phyloP scores from a whole-genome alignment of 495 filamentous ascomycete genomes.

The Penicillium canariense region DNA sequence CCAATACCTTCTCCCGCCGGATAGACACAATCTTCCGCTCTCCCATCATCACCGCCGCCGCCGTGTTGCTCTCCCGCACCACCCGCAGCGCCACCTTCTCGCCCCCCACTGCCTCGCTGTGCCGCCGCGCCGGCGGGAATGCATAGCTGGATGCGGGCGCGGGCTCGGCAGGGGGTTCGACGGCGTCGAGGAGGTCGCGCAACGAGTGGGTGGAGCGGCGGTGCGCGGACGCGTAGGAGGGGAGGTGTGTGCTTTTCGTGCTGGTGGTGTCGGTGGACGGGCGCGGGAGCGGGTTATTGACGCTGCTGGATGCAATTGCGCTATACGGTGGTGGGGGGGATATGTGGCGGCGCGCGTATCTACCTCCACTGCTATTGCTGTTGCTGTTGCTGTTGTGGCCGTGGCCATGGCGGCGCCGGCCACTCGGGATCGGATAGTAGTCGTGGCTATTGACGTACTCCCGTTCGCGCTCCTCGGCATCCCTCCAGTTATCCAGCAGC shows the following conservation, averaged over 20 bases:
- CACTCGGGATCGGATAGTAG: not conserved
- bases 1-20: conserved; percentile 15
- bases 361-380: not conserved
- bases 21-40: conserved; percentile 22
- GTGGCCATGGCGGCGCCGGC: not conserved
- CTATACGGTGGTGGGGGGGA: conserved; percentile 2
- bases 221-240: conserved; percentile 20
- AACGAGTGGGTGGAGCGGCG: conserved; percentile 13
- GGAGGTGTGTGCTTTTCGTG: not conserved
- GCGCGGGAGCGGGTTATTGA: not conserved
- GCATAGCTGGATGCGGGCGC: conserved; percentile 15
- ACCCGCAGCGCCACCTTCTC: conserved; percentile 18
- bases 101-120: conserved; percentile 10
- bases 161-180: conserved; percentile 25
- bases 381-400: not conserved
- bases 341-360: not conserved
- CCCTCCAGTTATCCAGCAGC: not conserved
- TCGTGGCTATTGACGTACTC: not conserved
- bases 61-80: conserved; percentile 12
- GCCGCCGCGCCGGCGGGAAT: conserved; percentile 9
- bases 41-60: conserved; percentile 24
- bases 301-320: not conserved
- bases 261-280: not conserved
- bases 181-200: conserved; percentile 24
- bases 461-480: not conserved